Evolutionary conservation across 2,329 filamentous ascomycete genomes (phyloP), one percentile per base, ranked within the genome.

Genomic region (Zasmidium angulare): DNA sequence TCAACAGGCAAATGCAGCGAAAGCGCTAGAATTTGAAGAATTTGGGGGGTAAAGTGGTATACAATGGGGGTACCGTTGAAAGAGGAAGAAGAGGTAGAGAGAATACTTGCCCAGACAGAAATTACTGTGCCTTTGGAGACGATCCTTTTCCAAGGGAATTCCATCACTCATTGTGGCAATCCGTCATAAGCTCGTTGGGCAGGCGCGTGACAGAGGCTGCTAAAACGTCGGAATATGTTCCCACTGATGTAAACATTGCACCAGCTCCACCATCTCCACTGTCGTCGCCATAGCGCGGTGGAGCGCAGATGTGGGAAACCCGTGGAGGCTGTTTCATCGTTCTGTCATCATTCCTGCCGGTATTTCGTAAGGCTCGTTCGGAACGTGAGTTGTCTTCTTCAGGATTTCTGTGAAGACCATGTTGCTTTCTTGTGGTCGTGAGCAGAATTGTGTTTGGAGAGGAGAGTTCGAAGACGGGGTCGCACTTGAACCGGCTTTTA

Each of bases 191-290:
- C 58, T 55, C 47, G 48, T 51, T 22, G 49, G 29, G 40, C 31
- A 60, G 21, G 61, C 62, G 62, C 62, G 62, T 62, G 62, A 60
- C 58, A 52, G 53, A 59, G 36, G 50, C 19, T 63, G 63, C 58
- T 50, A 65, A 55, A 61, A 64, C 54, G 50, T 59, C 55, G 63
- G 63, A 51, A 51, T 49, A 57, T 46, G 26, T 48, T 56, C 26
- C 51, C 47, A 47, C 56, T 65, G 60, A 63, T 65, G 60, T 60
- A 63, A 63, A 51, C 49, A 55, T 56, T 63, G 61, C 61, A 48
- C 29, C 53, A 56, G 60, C 48, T 61, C 63, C 58, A 65, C 63
- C 22, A 53, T 59, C 57, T 52, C 54, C 59, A 59, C 58, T 53
- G 54, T 55, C 40, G 47, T 53, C 26, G 50, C 22, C 50, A 17